Conservation (phyloP, 352 stramenopile species). For the Halophytophthora batemanensis region DNA sequence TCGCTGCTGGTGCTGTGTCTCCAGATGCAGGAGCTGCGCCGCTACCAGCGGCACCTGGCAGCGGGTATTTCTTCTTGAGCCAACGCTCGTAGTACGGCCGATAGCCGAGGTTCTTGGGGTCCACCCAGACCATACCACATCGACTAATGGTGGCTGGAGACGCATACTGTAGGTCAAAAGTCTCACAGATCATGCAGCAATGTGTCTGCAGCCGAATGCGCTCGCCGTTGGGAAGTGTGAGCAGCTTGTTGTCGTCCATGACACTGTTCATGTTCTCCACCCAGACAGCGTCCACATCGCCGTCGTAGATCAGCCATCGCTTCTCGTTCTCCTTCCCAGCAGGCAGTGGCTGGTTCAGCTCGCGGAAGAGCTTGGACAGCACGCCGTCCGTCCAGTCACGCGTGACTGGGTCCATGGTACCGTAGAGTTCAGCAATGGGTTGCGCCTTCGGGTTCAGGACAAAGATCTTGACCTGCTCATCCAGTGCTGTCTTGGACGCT, state of each 20-base stretch:
- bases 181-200: slow-evolving; percentile 94
- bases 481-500: slow-evolving; percentile 80
- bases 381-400: slow-evolving; percentile 96
- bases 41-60: slow-evolving; percentile 16
- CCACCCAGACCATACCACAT: slow-evolving; percentile 97
- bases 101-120: slow-evolving; percentile 95
- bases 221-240: slow-evolving; percentile 95
- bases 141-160: slow-evolving; percentile 93
- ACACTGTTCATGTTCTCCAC: slow-evolving; percentile 98
- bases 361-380: slow-evolving; percentile 92
- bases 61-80: slow-evolving; percentile 87
- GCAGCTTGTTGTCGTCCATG: slow-evolving; percentile 96
- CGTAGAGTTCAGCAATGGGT: slow-evolving; percentile 92
- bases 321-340: slow-evolving; percentile 91
- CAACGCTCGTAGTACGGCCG: slow-evolving; percentile 93
- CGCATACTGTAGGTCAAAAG: slow-evolving; percentile 95
- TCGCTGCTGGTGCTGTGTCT: slow-evolving; percentile 8
- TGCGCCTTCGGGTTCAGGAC: slow-evolving; percentile 95
- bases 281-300: slow-evolving; percentile 95
- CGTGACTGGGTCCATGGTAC: slow-evolving; percentile 93
- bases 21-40: background rate
- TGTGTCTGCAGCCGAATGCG: slow-evolving; percentile 92
- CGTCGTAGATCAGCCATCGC: slow-evolving; percentile 95
- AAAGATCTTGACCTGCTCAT: slow-evolving; percentile 91
- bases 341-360: slow-evolving; percentile 92